Conservation (phyloP, 345 rosid genomes). For the Citrus maxima region DNA sequence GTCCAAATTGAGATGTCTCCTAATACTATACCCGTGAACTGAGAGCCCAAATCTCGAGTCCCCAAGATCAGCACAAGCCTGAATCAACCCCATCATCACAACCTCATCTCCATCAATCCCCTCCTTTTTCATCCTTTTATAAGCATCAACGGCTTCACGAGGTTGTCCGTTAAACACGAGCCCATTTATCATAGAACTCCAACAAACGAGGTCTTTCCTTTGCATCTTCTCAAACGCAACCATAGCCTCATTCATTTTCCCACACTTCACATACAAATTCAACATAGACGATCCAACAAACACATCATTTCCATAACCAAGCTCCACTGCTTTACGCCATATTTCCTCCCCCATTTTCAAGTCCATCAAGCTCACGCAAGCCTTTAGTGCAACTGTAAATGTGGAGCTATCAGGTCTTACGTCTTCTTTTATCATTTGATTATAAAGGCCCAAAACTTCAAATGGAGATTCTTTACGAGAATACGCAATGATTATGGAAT, state of each 20-base stretch:
- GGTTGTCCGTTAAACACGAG: conserved; percentile 42
- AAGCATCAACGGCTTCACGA: conserved; percentile 45
- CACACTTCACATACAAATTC: conserved; percentile 60
- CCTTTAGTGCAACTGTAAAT: conserved; percentile 65
- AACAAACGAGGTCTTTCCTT: conserved; percentile 58
- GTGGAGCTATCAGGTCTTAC: conserved; percentile 70
- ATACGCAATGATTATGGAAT: conserved; percentile 53
- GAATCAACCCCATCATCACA: conserved; percentile 56
- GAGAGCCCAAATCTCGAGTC: conserved; percentile 45
- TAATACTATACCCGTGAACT: conserved; percentile 55
- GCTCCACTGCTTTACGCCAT: conserved; percentile 52
- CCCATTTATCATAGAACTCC: conserved; percentile 77
- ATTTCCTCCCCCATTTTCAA: conserved; percentile 45
- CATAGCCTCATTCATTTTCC: conserved; percentile 50
- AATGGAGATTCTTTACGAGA: conserved; percentile 38
- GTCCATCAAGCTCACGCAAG: conserved; percentile 49
- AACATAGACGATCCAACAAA: conserved; percentile 72
- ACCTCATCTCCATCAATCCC: conserved; percentile 58
- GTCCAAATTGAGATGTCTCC: conserved; percentile 40
- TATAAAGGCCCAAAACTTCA: conserved; percentile 49
- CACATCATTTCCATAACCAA: conserved; percentile 57
- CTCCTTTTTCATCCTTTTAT: conserved; percentile 54
- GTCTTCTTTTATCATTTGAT: conserved; percentile 48
- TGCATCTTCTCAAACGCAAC: conserved; percentile 47
- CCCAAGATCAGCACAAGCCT: conserved; percentile 60